Evolutionary conservation across 2,329 filamentous ascomycete genomes (phyloP), one percentile per base, ranked within the genome.

Genomic region (Arthroderma sp.): DNA sequence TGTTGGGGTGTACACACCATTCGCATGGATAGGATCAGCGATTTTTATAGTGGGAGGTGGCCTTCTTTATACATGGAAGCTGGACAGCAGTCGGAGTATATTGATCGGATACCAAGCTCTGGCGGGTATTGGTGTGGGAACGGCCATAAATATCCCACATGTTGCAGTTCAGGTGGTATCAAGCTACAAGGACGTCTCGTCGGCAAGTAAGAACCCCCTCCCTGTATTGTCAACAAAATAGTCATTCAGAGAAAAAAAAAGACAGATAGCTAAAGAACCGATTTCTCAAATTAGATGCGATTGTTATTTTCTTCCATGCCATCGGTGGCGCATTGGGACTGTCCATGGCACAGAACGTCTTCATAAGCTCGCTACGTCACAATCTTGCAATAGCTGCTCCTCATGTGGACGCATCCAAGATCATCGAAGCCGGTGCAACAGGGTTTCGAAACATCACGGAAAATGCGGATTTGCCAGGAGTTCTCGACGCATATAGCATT

Each of bases 401-500:
- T 0, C 63, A 61, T 30, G 53, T 73, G 6, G 54, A 71, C 44
- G 58, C 70, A 0, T 48, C 44, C 7, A 49, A 66, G 11, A 66
- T 74, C 1, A 55, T 69, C 8, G 52, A 53, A 1, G 64, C 65
- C 4, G 73, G 74, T 29, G 73, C 74, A 2, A 86, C 80, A 0
- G 70, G 77, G 40, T 65, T 88, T 15, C 71, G 73, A 48, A 56
- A 63, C 0, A 56, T 66, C 1, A 74, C 85, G 27, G 65, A 72
- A 0, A 50, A 61, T 0, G 53, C 75, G 48, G 73, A 69, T 47
- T 58, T 80, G 3, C 54, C 58, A 1, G 61, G 66, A 0, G 78
- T 87, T 5, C 64, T 79, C 1, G 51, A 66, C 0, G 80, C 78
- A 0, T 85, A 86, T 63, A 83, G 83, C 55, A 58, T 66, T 28